Conservation (phyloP, 2,329 filamentous ascomycete species). For the Aspergillus quadricinctus region DNA sequence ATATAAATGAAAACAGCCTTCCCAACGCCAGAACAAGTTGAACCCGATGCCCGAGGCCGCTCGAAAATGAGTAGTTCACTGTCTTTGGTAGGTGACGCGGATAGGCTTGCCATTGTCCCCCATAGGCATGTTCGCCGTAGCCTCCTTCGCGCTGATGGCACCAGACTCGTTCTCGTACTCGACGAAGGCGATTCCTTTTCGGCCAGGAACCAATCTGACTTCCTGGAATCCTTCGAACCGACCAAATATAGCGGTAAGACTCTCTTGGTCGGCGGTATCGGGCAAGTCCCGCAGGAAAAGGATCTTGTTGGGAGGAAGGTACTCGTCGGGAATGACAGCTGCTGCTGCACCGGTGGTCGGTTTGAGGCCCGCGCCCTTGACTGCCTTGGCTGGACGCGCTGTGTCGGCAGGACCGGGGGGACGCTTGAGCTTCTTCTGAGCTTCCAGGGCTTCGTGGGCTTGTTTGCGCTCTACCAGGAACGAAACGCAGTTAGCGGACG, state of each 20-base stretch:
- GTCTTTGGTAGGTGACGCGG: constrained; percentile 94
- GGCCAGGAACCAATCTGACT: constrained; percentile 79
- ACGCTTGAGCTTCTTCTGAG: constrained; percentile 71
- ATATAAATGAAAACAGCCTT: constrained; percentile 13
- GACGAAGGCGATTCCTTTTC: constrained; percentile 88
- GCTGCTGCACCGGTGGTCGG: constrained; percentile 63
- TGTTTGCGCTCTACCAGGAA: constrained; percentile 63
- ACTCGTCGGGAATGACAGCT: constrained; percentile 89
- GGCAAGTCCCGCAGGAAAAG: constrained; percentile 91
- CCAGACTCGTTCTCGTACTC: constrained; percentile 90
- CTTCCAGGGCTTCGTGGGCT: constrained; percentile 73
- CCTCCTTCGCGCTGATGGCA: constrained; percentile 91
- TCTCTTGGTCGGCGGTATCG: constrained; percentile 77
- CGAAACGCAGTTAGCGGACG: background rate
- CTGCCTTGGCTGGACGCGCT: constrained; percentile 64
- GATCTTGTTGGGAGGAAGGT: constrained; percentile 94
- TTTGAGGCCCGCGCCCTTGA: constrained; percentile 71
- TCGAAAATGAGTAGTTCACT: constrained; percentile 48
- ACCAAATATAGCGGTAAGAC: constrained; percentile 73
- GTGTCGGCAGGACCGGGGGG: constrained; percentile 46
- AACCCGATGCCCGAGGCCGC: constrained; percentile 2
- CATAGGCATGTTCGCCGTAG: constrained; percentile 77
- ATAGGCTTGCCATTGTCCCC: constrained; percentile 71
- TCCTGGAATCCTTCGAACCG: constrained; percentile 93
- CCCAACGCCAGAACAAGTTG: constrained; percentile 25